Conservation (phyloP, 1,284 basidiomycete genomes). For the Porogramme epimiltina region DNA sequence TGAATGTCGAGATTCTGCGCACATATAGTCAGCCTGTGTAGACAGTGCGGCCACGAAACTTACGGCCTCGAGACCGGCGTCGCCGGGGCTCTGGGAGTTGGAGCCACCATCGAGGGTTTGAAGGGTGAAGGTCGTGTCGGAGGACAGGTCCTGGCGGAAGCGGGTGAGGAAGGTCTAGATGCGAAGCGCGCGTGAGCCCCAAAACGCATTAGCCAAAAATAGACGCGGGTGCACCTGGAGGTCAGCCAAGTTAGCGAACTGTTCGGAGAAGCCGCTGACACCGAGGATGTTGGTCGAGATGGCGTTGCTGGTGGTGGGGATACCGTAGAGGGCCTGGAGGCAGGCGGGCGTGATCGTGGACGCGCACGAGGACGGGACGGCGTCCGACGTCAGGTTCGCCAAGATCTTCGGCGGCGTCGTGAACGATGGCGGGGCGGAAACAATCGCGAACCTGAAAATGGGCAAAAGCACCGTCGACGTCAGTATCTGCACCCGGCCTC, state of each 20-base stretch:
- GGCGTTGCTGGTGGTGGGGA: conserved; percentile 43
- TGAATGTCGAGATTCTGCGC: conserved; percentile 57
- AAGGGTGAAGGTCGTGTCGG: conserved; percentile 31
- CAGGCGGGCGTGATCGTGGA: conserved; percentile 54
- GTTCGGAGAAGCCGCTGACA: conserved; percentile 54
- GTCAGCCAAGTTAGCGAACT: conserved; percentile 54
- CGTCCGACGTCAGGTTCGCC: conserved; percentile 21
- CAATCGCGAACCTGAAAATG: too few species aligned
- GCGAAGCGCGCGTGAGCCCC: background rate
- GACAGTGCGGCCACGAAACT: too few species aligned
- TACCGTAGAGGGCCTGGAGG: conserved; percentile 53
- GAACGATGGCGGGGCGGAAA: too few species aligned
- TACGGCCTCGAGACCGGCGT: conserved; percentile 45
- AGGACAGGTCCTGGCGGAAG: conserved; percentile 35
- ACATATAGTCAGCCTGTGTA: too few species aligned
- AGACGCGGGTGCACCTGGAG: conserved; percentile 34
- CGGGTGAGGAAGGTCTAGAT: conserved; percentile 26
- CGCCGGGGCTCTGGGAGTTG: conserved; percentile 35
- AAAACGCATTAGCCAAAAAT: background rate
- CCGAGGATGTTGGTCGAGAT: conserved; percentile 50
- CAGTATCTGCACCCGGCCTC: too few species aligned
- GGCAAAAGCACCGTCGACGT: too few species aligned
- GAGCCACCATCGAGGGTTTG: conserved; percentile 52
- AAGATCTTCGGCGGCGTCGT: too few species aligned
- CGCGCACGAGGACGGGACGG: conserved; percentile 34